phyloP scores from a whole-genome alignment of 2,329 filamentous ascomycete species.

The Didymosphaeria variabile region DNA sequence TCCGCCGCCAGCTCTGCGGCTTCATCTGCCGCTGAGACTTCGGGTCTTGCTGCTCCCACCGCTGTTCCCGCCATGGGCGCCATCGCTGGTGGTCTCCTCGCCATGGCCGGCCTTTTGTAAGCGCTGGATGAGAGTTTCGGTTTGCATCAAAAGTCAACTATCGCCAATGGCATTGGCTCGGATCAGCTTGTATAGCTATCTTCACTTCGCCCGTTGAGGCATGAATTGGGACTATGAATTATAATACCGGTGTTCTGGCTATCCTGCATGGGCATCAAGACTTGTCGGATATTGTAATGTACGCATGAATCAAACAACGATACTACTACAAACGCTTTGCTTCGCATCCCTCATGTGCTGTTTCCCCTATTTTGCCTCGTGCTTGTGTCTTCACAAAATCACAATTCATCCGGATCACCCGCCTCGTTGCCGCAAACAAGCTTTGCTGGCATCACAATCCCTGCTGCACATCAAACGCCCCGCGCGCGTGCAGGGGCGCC shows the following conservation, averaged over 20 bases:
- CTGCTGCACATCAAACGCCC: not conserved
- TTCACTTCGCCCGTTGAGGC: conserved; percentile 7
- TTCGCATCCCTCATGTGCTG: not conserved
- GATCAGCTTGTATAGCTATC: not conserved
- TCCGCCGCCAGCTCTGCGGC: conserved; percentile 15
- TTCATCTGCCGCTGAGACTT: conserved; percentile 16
- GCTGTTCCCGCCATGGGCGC: conserved; percentile 43
- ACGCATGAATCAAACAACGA: not conserved
- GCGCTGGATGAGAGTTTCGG: not conserved
- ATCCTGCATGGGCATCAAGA: not conserved
- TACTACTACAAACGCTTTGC: not conserved
- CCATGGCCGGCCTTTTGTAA: conserved; percentile 47
- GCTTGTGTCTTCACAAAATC: not conserved
- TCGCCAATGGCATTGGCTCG: not conserved
- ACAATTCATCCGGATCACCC: not conserved
- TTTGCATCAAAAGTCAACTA: not conserved
- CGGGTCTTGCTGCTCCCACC: conserved; percentile 33
- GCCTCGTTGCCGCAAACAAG: too few species aligned
- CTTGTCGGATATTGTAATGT: conserved; percentile 5
- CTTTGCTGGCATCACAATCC: not conserved
- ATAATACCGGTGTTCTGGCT: conserved; percentile 8
- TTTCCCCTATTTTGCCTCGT: not conserved
- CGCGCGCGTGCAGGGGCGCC: not conserved
- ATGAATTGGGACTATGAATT: conserved; percentile 4
- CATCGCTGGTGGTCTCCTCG: conserved; percentile 42